Percentiles rank a stretch among this genome's conserved stretches.
Evolutionary conservation across 202 grass and related monocot species (phyloP).

Genomic region (Dendrocalamus latiflorus): DNA sequence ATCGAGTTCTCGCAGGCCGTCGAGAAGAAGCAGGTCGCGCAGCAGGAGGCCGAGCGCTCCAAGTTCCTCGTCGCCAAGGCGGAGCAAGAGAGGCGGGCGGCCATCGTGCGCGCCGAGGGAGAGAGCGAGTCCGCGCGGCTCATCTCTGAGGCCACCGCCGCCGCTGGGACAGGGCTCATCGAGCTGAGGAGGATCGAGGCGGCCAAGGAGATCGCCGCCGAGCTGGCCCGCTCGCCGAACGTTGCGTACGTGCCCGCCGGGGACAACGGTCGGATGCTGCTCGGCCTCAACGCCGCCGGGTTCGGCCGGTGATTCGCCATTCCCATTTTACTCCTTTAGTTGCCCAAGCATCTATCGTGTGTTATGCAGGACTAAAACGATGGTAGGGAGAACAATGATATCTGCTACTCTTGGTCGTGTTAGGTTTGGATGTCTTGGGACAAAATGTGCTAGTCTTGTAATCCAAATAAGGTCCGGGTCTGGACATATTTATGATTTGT

Average conservation of each 20-base stretch:
- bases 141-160: slow-evolving; percentile 81
- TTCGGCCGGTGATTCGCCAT: slow-evolving; percentile 39
- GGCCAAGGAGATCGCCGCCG: slow-evolving; percentile 65
- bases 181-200: slow-evolving; percentile 87
- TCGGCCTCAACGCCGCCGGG: slow-evolving; percentile 65
- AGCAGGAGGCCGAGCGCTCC: slow-evolving; percentile 85
- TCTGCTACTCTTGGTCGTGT: not conserved
- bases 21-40: slow-evolving; percentile 92
- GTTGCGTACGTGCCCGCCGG: slow-evolving; percentile 60
- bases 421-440: too few relatives aligned
- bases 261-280: slow-evolving; percentile 55
- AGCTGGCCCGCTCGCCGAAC: slow-evolving; percentile 72
- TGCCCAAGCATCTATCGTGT: not conserved
- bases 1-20: slow-evolving; percentile 79
- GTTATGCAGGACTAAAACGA: slow-evolving; percentile 19
- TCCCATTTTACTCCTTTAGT: slow-evolving; percentile 5
- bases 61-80: slow-evolving; percentile 89
- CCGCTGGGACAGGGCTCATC: slow-evolving; percentile 62
- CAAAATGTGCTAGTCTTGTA: too few relatives aligned
- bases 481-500: too few relatives aligned
- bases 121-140: slow-evolving; percentile 76
- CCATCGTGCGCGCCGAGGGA: slow-evolving; percentile 74
- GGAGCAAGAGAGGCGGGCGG: slow-evolving; percentile 76
- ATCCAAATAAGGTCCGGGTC: too few relatives aligned
- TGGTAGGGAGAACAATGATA: slow-evolving; percentile 20